Evolutionary conservation across 1,284 basidiomycete species (phyloP), one percentile per base, ranked within the genome.

Genomic region (Schizophyllum commune): DNA sequence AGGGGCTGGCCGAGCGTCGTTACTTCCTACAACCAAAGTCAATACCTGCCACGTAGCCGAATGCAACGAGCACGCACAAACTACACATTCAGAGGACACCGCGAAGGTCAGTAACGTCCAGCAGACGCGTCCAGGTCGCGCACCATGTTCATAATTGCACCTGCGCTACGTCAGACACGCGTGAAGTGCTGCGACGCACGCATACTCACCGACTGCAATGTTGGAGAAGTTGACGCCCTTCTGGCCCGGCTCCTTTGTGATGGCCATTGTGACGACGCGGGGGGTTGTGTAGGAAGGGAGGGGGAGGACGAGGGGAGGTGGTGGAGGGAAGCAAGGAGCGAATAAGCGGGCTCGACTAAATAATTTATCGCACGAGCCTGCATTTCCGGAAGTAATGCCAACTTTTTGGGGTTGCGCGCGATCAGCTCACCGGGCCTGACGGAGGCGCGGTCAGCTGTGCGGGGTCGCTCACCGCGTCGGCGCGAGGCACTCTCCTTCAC

Each of bases 211-310:
- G 75, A 99, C 93, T 66, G 96, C 96, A 77, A 98, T 98, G 81
- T 99, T 99, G 70, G 94, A 96, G 95, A 95, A 99, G 78, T 85
- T 96, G 71, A 98, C 85, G 70, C 95, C 94, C 76, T 96, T 96
- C 77, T 96, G 89, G 66, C 91, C 92, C 61, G 92, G 91, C 77
- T 90, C 89, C 71, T 83, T 85, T 71, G 85, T 80, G 68, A 92
- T 84, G 74, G 84, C 90, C 90, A 92, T 92, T 68, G 74, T 67
- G 63, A 6, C 52, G 52, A 54, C 52, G 52, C 52, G 52, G 21
- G 52, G 52, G n/a, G 58, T 59, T 60, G 65, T 63, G 65, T 60
- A 64, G 64, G 54, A 64, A 62, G 60, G 65, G 57, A 63, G 62
- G 66, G 55, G 59, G 62, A 63, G 65, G 61, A 66, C 64, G 66